These are phyloP conservation scores for Colletotrichum australisinense DNA, from an alignment of 2,329 filamentous ascomycete species.

Conservation along the genomic window DNA sequence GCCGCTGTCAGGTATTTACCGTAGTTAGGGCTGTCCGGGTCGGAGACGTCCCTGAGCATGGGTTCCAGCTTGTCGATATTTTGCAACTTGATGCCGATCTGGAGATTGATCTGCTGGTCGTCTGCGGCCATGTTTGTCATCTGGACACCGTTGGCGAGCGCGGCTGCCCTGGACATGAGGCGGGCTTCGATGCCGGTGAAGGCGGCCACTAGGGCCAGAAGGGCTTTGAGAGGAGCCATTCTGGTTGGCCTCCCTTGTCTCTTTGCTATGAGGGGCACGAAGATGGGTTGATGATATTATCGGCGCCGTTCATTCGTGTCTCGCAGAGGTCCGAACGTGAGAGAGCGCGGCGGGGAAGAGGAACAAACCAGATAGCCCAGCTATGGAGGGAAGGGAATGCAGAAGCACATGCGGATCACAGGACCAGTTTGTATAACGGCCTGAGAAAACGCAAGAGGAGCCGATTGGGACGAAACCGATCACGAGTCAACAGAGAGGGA, in stretches of 20 bases:
- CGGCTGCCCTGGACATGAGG: slow-evolving; percentile 36
- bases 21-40: slow-evolving; percentile 41
- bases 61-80: slow-evolving; percentile 41
- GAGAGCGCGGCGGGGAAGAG: background rate
- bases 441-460: background rate
- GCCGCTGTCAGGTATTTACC: slow-evolving; percentile 40
- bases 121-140: slow-evolving; percentile 33
- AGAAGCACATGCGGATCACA: background rate
- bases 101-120: slow-evolving; percentile 35
- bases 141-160: slow-evolving; percentile 31
- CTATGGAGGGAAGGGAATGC: background rate
- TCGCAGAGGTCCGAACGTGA: slow-evolving; percentile 3
- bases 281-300: background rate
- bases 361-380: background rate
- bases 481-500: background rate
- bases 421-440: slow-evolving; percentile 5
- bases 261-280: background rate
- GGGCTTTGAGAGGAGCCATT: slow-evolving; percentile 26
- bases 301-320: slow-evolving; percentile 5
- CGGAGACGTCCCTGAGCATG: slow-evolving; percentile 40
- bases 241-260: background rate
- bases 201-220: slow-evolving; percentile 28
- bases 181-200: slow-evolving; percentile 27
- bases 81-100: slow-evolving; percentile 37
- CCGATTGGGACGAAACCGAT: background rate